phyloP scores from a whole-genome alignment of 306 rosid species.

The Datisca glomerata region DNA sequence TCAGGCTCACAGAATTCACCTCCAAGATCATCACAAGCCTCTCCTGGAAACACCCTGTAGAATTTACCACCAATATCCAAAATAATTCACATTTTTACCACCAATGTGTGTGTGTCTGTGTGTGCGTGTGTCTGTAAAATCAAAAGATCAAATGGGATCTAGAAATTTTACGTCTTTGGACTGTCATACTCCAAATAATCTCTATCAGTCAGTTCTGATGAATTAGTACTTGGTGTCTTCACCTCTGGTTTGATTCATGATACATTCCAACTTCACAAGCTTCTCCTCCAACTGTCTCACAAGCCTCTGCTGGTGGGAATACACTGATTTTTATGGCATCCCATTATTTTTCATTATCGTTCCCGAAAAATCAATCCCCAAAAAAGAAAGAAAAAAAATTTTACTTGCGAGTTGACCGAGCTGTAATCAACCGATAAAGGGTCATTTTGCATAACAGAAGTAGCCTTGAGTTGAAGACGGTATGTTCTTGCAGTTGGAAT shows the following conservation, averaged over 20 bases:
- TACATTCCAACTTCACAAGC: constrained; percentile 33
- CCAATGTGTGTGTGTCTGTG: too few species aligned
- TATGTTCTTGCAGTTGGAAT: constrained; percentile 11
- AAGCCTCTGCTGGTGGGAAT: constrained; percentile 39
- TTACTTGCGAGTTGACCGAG: constrained; percentile 26
- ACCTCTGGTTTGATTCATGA: constrained; percentile 27
- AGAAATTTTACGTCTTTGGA: constrained; percentile 32
- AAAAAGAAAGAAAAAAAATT: background rate
- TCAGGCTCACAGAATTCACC: constrained; percentile 68
- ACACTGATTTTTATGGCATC: constrained; percentile 21
- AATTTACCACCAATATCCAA: background rate
- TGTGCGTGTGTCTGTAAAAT: too few species aligned
- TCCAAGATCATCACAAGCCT: constrained; percentile 98
- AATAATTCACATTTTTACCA: too few species aligned
- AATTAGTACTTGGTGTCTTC: constrained; percentile 2
- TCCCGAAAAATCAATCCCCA: background rate
- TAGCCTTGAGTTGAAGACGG: constrained; percentile 12
- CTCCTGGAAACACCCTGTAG: constrained; percentile 62
- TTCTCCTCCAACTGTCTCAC: constrained; percentile 38
- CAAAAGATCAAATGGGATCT: background rate
- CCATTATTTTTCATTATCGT: background rate
- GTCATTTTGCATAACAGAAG: constrained; percentile 5
- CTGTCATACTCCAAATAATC: constrained; percentile 25
- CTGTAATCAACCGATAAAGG: constrained; percentile 25
- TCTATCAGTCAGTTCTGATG: constrained; percentile 21